Percentiles rank a stretch among this genome's conserved stretches.
These are phyloP conservation scores for Dactylellina parvicollis DNA, from an alignment of 2,329 filamentous ascomycete genomes.

Conservation along the genomic window DNA sequence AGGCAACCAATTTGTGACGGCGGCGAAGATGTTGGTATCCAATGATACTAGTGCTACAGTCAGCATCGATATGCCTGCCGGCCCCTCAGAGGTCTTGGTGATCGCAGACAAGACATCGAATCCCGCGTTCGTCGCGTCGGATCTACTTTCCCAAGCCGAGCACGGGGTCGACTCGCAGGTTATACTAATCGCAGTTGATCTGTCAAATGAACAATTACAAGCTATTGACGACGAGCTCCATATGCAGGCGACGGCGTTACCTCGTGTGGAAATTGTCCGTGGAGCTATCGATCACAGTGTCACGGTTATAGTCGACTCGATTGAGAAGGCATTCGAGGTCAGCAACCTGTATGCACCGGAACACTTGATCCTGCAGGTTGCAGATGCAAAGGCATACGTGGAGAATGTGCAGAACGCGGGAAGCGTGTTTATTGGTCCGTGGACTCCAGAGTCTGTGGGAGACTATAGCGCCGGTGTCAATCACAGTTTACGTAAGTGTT, in stretches of 20 bases:
- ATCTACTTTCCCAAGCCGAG: constrained; percentile 93
- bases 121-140: constrained; percentile 93
- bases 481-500: constrained; percentile 87
- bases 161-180: constrained; percentile 97
- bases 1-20: constrained; percentile 98
- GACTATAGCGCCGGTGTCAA: constrained; percentile 99
- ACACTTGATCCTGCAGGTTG: constrained; percentile 90
- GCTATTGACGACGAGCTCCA: constrained; percentile 94
- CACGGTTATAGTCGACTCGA: constrained; percentile 77
- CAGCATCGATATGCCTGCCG: constrained; percentile 97
- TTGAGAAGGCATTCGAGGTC: constrained; percentile 78
- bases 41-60: constrained; percentile 97
- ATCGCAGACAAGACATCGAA: constrained; percentile 88
- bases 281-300: constrained; percentile 91
- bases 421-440: constrained; percentile 92
- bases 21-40: constrained; percentile 96
- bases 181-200: constrained; percentile 83
- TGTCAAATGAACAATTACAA: constrained; percentile 75
- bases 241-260: constrained; percentile 83
- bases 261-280: constrained; percentile 90
- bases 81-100: constrained; percentile 95
- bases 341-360: constrained; percentile 97
- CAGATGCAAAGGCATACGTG: constrained; percentile 77
- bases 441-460: constrained; percentile 97
- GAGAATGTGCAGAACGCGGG: constrained; percentile 89